Base-by-base conservation (phyloP, 192 early-diverging fungal genomes). In the Backusella luteola region DNA sequence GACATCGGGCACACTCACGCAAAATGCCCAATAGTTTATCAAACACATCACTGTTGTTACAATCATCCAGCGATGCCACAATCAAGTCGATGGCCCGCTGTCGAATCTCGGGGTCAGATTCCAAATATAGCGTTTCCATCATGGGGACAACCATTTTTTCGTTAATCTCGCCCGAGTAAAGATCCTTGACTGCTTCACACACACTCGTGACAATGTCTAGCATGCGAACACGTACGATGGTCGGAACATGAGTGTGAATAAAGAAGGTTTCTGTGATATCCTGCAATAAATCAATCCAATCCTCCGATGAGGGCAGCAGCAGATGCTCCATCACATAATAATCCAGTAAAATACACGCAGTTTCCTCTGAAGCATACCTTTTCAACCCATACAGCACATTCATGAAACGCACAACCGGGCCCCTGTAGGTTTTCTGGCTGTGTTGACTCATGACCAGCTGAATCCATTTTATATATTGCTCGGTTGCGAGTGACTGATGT, bases 281-380 rank as follows among this genome's bases (percentile, higher is more conserved):
- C 29, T 75, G 73, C 11, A 90, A 77, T 34, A 85, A 76, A 26
- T 79, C 79, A 29, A 90, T 68, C 88, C 88, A 90, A 66, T 84
- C 78, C 9, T 81, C 82, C 29, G 87, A 84, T 56, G 87, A 90
- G 63, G 88, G 88, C 49, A 85, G 80, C 36, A 90, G 80, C 4
- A 80, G 52, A 53, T 90, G 84, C 73, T 90, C 88, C 2, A 69
- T 71, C 14, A 84, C 76, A 66, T 90, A 90, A 67, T 90, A 88
- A 4, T 80, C 77, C 26, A 90, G 74, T 21, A 90, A 71, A 49
- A 84, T 73, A 21, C 82, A 26, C 15, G 85, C 81, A 12, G 79
- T 80, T 17, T 83, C 78, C 74, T 84, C 84, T 32, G 85, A 79
- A 4, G 84, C 73, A 73, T 84, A 79, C 46, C 76, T 77, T 32